Base-by-base conservation (phyloP, 1,139 yeast species). In the Candida freyschussii region DNA sequence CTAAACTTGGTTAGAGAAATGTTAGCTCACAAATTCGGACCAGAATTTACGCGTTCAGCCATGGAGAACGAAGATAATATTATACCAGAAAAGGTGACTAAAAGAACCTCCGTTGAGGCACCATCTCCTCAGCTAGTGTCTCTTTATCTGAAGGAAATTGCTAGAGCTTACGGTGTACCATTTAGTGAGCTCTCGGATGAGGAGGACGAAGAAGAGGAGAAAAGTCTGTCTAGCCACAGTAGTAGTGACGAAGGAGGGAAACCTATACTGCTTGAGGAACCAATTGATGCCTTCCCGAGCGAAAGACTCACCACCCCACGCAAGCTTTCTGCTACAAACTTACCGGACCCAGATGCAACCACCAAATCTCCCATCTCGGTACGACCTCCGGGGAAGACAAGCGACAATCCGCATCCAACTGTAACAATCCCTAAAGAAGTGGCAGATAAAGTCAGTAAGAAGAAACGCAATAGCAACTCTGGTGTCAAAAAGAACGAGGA, bases 131-230 rank as follows among this genome's bases (percentile, higher is more conserved):
- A 69, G 17, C 64, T 86, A 39, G 94, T 86, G 2, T 67, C 71
- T 16, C 58, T 83, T 40, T 87, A 87, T 52, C 62, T 87, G 41
- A 64, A 73, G 37, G 96, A 87, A 50, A 86, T 87, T 40, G 95
- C 95, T 1, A 65, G 68, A 39, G 84, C 95, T 0, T 87, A 87
- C 53, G 70, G 69, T 26, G 93, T 79, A 2, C 85, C 89, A 1
- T 85, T 75, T 50, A 75, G 84, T 29, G 79, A 75, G 15, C 53
- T 78, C 36, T 57, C 55, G 3, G 67, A 56, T n/a, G 64, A 59
- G 11, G 60, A 50, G 10, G 57, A 47, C 4, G 30, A 39, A 13
- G 43, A 30, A 11, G 54, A 47, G 6, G 56, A 48, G 7, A 57
- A 49, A 24, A 57, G 43, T n/a, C 55, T 51, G 2, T 56, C 48